Evolutionary conservation across 345 rosid species (phyloP).

Genomic region (Salix arbutifolia): DNA sequence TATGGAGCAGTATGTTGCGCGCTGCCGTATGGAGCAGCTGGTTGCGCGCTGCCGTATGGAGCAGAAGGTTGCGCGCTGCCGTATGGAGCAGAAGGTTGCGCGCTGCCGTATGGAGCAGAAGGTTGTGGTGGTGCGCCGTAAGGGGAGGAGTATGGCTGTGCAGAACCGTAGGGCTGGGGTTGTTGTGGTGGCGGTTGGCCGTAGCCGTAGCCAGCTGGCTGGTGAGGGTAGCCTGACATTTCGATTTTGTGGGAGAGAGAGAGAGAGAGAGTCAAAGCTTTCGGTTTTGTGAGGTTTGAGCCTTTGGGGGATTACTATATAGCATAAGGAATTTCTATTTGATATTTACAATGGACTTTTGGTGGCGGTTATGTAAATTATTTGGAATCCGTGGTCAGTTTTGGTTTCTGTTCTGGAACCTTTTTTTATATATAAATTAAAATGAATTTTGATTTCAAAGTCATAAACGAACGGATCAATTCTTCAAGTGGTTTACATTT

Average conservation of each 20-base stretch:
- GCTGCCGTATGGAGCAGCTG: slow-evolving; percentile 31
- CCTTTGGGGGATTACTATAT: background rate
- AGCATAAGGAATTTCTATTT: background rate
- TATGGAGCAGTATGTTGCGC: slow-evolving; percentile 30
- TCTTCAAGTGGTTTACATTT: too few species aligned
- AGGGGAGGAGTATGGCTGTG: slow-evolving; percentile 29
- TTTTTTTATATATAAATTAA: too few species aligned
- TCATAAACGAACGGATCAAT: too few species aligned
- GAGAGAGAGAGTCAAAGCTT: background rate
- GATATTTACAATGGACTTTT: too few species aligned
- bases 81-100: slow-evolving; percentile 25
- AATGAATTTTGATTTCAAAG: too few species aligned
- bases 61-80: slow-evolving; percentile 37
- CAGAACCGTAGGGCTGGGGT: slow-evolving; percentile 35
- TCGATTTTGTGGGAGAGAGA: background rate
- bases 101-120: slow-evolving; percentile 12
- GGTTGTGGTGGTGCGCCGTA: slow-evolving; percentile 18
- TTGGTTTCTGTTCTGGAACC: fast-evolving
- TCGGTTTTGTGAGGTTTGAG: background rate
- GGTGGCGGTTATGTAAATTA: too few species aligned
- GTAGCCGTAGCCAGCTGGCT: slow-evolving; percentile 57
- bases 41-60: slow-evolving; percentile 35
- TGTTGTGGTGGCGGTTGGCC: slow-evolving; percentile 40
- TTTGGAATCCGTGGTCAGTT: too few species aligned
- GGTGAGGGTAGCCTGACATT: slow-evolving; percentile 52